Conservation (phyloP, 2,329 filamentous ascomycete species). For the Thielaviopsis populi region DNA sequence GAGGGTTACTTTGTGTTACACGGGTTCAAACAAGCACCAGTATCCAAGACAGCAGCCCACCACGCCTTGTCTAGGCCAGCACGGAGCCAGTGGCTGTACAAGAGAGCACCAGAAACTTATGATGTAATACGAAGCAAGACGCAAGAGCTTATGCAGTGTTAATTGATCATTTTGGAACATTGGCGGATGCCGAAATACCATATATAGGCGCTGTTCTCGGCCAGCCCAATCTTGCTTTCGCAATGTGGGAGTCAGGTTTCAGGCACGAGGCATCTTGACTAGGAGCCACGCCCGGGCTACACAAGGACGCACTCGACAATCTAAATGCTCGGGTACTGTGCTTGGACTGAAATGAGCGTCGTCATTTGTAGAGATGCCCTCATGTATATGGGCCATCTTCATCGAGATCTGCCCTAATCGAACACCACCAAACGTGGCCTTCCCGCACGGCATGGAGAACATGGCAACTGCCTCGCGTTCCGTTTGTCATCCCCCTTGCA, state of each 20-base stretch:
- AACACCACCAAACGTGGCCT: not conserved
- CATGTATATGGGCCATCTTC: not conserved
- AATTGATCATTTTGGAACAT: not conserved
- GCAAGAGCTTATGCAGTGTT: not conserved
- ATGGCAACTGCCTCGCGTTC: not conserved
- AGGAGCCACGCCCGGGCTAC: not conserved
- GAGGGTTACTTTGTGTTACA: not conserved
- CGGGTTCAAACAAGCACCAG: not conserved
- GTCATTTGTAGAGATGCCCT: not conserved
- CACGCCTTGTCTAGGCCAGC: not conserved
- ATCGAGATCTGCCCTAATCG: not conserved
- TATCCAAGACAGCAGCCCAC: not conserved
- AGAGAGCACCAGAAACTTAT: not conserved
- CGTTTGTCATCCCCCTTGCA: not conserved
- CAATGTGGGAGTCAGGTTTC: not conserved
- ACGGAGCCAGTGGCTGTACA: not conserved
- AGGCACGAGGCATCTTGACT: not conserved
- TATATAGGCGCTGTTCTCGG: not conserved
- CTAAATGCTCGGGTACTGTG: not conserved
- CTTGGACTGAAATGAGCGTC: not conserved
- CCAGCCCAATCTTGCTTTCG: not conserved
- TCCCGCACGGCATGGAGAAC: not conserved
- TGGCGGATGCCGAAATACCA: not conserved
- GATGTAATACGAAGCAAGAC: not conserved
- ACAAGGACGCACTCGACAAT: not conserved